Percentiles rank a stretch among this genome's conserved stretches.
These are phyloP conservation scores for Geranium brycei DNA, from an alignment of 345 rosid genomes.

Conservation along the genomic window DNA sequence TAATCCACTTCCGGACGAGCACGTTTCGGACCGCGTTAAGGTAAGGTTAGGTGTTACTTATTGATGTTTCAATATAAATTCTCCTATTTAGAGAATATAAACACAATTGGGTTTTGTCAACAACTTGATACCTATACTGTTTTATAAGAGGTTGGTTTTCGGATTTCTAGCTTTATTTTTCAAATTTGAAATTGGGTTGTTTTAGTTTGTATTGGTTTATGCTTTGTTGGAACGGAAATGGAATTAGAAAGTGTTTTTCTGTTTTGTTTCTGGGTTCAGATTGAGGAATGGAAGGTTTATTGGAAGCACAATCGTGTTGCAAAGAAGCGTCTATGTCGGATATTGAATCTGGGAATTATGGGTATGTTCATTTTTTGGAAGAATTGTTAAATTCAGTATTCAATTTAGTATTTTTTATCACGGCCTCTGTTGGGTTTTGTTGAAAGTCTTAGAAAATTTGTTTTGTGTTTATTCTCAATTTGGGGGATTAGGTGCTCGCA, in stretches of 20 bases:
- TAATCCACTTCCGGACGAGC: background rate
- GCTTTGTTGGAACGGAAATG: too few species aligned
- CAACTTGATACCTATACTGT: too few species aligned
- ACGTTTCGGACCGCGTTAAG: background rate
- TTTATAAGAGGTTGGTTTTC: background rate
- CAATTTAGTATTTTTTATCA: too few species aligned
- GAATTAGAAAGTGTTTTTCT: too few species aligned
- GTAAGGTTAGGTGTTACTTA: background rate
- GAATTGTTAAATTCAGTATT: background rate
- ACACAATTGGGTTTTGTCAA: background rate
- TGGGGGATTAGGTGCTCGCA: constrained; percentile 48
- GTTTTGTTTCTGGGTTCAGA: background rate
- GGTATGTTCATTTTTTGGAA: constrained; percentile 25
- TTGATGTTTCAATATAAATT: background rate
- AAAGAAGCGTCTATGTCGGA: constrained; percentile 16
- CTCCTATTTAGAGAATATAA: too few species aligned
- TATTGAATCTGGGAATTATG: constrained; percentile 48
- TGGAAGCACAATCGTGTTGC: background rate
- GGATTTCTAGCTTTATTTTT: background rate
- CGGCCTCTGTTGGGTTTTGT: background rate
- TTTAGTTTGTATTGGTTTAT: too few species aligned
- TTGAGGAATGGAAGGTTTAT: background rate
- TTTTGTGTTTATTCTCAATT: background rate
- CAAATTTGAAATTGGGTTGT: too few species aligned
- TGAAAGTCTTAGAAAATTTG: background rate